Evolutionary conservation across 129 eudicot genomes (phyloP).

Genomic region (Lactuca saligna): DNA sequence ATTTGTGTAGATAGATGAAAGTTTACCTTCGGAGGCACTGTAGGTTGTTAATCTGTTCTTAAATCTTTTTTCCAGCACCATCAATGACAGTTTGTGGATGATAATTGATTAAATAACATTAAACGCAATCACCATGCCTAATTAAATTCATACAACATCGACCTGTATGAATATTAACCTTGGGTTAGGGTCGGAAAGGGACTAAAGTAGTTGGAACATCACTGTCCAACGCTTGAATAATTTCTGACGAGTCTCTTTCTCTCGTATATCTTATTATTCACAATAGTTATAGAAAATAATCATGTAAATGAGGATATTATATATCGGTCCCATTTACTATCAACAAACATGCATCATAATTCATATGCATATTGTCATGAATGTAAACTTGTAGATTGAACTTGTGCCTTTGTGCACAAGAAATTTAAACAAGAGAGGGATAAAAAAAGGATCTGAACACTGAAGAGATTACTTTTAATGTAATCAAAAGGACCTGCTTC

Average conservation of each 20-base stretch:
- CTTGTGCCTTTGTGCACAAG: no score
- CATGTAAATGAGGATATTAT: slow-evolving; percentile 13
- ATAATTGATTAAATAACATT: background rate
- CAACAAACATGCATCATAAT: background rate
- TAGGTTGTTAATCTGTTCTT: background rate
- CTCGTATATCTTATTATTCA: slow-evolving; percentile 12
- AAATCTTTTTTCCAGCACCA: background rate
- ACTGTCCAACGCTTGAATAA: slow-evolving; percentile 27
- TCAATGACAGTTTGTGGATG: background rate
- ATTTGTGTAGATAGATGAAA: background rate
- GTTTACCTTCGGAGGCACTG: background rate
- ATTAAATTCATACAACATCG: slow-evolving; percentile 10
- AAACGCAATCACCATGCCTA: background rate
- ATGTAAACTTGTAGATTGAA: no score
- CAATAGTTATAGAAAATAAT: slow-evolving; percentile 17
- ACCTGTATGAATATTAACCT: slow-evolving; percentile 36
- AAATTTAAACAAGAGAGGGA: no score
- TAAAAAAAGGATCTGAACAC: no score
- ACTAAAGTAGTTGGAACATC: slow-evolving; percentile 36
- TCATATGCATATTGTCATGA: slow-evolving; percentile 11
- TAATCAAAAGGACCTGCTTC: no score
- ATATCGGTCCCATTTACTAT: background rate
- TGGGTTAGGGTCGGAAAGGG: slow-evolving; percentile 24
- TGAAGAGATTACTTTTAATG: no score
- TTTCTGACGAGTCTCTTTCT: slow-evolving; percentile 30